phyloP scores from a whole-genome alignment of 352 stramenopile genomes.

The Pythium brachiatum region DNA sequence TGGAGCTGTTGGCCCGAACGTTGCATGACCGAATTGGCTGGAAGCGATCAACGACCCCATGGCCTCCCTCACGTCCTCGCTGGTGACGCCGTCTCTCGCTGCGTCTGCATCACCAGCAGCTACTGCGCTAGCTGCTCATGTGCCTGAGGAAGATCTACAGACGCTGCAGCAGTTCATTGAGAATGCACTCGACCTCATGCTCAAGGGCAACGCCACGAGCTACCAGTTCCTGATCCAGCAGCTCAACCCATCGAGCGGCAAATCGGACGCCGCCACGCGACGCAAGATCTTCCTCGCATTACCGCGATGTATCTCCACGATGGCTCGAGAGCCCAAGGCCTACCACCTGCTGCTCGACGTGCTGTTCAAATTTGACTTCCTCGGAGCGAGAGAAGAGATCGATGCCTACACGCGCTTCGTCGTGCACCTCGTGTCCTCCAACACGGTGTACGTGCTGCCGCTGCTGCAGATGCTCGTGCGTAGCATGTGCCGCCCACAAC shows the following conservation, averaged over 20 bases:
- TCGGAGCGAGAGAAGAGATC: slow-evolving; percentile 52
- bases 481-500: slow-evolving; percentile 56
- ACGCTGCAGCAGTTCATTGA: slow-evolving; percentile 83
- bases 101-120: neutral
- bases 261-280: slow-evolving; percentile 37
- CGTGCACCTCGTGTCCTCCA: slow-evolving; percentile 79
- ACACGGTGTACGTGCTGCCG: slow-evolving; percentile 78
- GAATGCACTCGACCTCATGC: slow-evolving; percentile 73
- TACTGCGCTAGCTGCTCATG: slow-evolving; percentile 5
- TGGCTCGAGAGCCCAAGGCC: slow-evolving; percentile 65
- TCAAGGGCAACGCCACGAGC: slow-evolving; percentile 83
- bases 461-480: slow-evolving; percentile 83
- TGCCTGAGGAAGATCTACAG: slow-evolving; percentile 54
- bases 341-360: slow-evolving; percentile 73
- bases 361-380: slow-evolving; percentile 80
- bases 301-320: slow-evolving; percentile 70
- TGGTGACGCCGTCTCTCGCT: neutral
- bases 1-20: neutral
- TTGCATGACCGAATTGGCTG: slow-evolving; percentile 4
- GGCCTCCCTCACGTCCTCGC: neutral
- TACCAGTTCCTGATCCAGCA: slow-evolving; percentile 78
- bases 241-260: slow-evolving; percentile 37
- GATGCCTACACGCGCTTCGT: slow-evolving; percentile 72
- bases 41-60: neutral
- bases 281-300: slow-evolving; percentile 76